phyloP scores from a whole-genome alignment of 495 filamentous ascomycete genomes.

The Lasiosphaeriaceae sp. region DNA sequence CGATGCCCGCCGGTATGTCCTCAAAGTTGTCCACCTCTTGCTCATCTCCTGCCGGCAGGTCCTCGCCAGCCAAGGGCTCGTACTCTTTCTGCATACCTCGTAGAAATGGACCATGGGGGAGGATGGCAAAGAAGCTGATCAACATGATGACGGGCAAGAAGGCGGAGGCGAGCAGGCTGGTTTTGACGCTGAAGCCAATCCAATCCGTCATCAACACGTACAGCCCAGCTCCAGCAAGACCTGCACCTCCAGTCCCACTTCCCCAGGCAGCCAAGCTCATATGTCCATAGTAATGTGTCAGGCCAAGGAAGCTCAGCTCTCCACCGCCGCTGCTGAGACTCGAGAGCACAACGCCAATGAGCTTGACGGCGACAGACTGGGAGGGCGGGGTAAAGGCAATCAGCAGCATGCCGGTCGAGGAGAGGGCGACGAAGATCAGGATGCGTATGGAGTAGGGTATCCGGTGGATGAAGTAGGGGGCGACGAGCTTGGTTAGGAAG shows the following conservation, averaged over 20 bases:
- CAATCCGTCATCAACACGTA: constrained; percentile 84
- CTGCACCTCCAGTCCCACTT: constrained; percentile 87
- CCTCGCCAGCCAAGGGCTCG: constrained; percentile 38
- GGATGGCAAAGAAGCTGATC: constrained; percentile 73
- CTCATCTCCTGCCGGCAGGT: constrained; percentile 31
- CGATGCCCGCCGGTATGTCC: constrained; percentile 19
- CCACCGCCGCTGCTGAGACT: constrained; percentile 80
- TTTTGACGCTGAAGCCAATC: constrained; percentile 63
- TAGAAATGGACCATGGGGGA: constrained; percentile 61
- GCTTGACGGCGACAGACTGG: constrained; percentile 63
- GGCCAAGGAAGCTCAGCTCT: constrained; percentile 81
- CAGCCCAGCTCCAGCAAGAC: constrained; percentile 77
- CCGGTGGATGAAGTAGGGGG: constrained; percentile 88
- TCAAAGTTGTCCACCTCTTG: constrained; percentile 26
- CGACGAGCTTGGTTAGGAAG: constrained; percentile 80
- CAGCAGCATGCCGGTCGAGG: constrained; percentile 78
- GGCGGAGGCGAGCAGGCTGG: constrained; percentile 70
- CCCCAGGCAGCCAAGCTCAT: constrained; percentile 90
- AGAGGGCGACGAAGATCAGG: constrained; percentile 65
- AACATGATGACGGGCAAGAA: constrained; percentile 80
- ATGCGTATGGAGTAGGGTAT: constrained; percentile 77
- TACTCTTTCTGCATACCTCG: constrained; percentile 36
- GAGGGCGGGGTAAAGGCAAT: constrained; percentile 72
- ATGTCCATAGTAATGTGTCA: constrained; percentile 93
- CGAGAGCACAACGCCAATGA: constrained; percentile 79